Evolutionary conservation across 2,329 filamentous ascomycete genomes (phyloP), one percentile per base, ranked within the genome.

Genomic region (Parasarocladium wereldwijsianum): DNA sequence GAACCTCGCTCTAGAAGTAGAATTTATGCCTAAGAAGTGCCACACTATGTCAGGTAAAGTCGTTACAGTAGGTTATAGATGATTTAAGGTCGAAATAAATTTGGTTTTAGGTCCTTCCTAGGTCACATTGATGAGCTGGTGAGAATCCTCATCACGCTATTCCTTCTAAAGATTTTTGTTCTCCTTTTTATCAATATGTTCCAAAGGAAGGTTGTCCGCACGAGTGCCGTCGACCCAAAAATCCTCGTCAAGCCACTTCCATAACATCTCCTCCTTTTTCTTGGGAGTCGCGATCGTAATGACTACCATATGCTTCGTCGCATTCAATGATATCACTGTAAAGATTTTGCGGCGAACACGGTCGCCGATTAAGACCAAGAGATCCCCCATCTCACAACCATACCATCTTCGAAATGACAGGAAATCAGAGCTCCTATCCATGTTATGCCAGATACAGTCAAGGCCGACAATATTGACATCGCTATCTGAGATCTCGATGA

Each of bases 391-490:
- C 26, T 28, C 26, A 12, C 18, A 6, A 19, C 20, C 18, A 19
- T 28, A 28, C 15, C 15, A 18, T 12, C 16, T 18, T 10, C 26
- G 26, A 19, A 28, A 28, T 16, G 20, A 16, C 17, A 18, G 5
- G 14, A 28, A 28, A 12, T 28, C 16, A 9, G 26, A 28, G 26
- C 20, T 18, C 6, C 11, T 19, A 28, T 28, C 26, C 26, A 28
- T 28, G 16, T 28, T 28, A 19, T 28, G 26, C 26, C 26, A 28
- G 26, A 28, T 28, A 12, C 26, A 28, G n/a, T 28, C 26, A 18
- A 28, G 20, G 8, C 26, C 26, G 17, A 28, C 14, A n/a, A 28
- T 28, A 19, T 28, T 28, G 17, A 28, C 18, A 12, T 28, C 16
- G 18, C 20, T 11, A 12, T 28, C 26, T 6, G 26, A 28, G 26